Conservation (phyloP, 768 basidiomycete species). For the Ramaria rubella region DNA sequence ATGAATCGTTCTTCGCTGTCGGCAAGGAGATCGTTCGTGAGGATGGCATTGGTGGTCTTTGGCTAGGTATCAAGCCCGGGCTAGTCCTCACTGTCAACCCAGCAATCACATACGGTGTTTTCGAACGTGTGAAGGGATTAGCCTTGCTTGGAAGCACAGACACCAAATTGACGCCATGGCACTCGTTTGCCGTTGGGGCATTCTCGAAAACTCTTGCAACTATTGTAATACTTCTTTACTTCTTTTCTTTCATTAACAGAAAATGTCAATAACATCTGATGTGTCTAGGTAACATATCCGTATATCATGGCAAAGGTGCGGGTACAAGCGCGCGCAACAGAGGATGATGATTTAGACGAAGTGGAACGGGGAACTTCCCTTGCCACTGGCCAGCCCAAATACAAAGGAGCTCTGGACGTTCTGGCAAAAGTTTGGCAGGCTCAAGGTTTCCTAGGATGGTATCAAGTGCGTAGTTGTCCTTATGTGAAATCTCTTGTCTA, state of each 20-base stretch:
- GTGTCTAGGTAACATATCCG: constrained; percentile 80
- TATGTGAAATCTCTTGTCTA: not conserved
- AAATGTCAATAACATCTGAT: not conserved
- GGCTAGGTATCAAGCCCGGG: constrained; percentile 89
- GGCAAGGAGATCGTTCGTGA: constrained; percentile 83
- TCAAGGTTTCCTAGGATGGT: constrained; percentile 90
- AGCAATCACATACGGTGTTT: constrained; percentile 94
- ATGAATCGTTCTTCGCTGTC: constrained; percentile 74
- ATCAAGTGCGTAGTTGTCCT: constrained; percentile 57
- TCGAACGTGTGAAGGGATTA: constrained; percentile 81
- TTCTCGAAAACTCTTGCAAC: constrained; percentile 94
- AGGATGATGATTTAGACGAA: constrained; percentile 35
- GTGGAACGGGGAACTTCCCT: constrained; percentile 32
- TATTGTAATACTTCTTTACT: constrained; percentile 49
- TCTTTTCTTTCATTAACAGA: not conserved
- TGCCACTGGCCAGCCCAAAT: constrained; percentile 36
- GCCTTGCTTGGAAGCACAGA: constrained; percentile 43
- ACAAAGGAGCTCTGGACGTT: constrained; percentile 72
- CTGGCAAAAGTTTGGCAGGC: constrained; percentile 62
- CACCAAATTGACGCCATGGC: constrained; percentile 67
- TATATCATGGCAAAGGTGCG: constrained; percentile 97
- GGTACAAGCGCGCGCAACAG: constrained; percentile 77
- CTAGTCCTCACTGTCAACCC: constrained; percentile 96
- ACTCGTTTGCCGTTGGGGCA: constrained; percentile 84
- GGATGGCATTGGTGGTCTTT: constrained; percentile 81